Evolutionary conservation across 2,329 filamentous ascomycete genomes (phyloP).

Genomic region (Thielaviopsis populi): DNA sequence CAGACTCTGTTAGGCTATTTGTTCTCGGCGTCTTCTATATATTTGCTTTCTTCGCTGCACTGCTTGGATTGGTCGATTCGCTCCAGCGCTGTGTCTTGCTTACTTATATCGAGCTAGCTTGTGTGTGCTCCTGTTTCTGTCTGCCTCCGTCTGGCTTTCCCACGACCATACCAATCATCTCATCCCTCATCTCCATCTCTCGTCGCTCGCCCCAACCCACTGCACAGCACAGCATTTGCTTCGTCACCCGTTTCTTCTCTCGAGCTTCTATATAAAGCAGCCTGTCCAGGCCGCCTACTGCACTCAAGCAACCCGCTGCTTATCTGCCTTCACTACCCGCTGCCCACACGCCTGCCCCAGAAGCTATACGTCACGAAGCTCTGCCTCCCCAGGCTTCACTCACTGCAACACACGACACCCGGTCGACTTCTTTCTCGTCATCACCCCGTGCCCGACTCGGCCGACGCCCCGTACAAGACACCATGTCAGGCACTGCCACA

Average conservation of each 20-base stretch:
- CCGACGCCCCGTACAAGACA: background rate
- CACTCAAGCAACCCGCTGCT: too few relatives aligned
- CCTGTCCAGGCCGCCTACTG: too few relatives aligned
- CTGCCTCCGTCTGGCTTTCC: background rate
- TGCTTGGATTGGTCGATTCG: background rate
- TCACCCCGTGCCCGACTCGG: background rate
- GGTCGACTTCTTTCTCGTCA: background rate
- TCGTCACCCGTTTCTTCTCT: too few relatives aligned
- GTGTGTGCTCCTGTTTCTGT: background rate
- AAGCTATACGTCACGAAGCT: background rate
- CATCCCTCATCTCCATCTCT: background rate
- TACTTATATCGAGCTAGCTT: background rate
- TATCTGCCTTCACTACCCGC: background rate
- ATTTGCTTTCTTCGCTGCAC: background rate
- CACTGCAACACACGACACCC: background rate
- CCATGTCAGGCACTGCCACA: slow-evolving; percentile 14
- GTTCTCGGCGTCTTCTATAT: background rate
- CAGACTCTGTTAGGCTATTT: background rate
- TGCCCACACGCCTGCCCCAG: background rate
- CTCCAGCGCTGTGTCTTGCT: background rate
- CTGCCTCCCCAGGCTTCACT: background rate
- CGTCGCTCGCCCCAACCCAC: background rate
- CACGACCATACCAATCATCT: background rate
- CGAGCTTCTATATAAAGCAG: too few relatives aligned
- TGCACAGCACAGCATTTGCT: too few relatives aligned